Conservation (phyloP, 495 filamentous ascomycete genomes). For the Penicillium canariense region DNA sequence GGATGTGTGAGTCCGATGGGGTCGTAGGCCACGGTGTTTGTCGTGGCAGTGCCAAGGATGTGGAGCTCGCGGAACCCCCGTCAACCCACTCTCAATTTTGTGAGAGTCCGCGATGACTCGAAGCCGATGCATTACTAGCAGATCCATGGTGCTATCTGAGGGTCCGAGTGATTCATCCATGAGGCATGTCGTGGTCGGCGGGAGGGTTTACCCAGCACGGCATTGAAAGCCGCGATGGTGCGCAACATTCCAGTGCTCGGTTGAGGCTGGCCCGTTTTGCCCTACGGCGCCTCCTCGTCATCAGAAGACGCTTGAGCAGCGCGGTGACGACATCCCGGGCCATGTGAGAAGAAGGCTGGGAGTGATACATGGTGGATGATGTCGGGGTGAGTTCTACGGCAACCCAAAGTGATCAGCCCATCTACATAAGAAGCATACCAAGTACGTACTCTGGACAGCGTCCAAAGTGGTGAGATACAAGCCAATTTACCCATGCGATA, state of each 20-base stretch:
- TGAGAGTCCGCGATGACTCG: slow-evolving; percentile 3
- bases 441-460: background rate
- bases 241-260: slow-evolving; percentile 16
- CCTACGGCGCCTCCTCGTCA: background rate
- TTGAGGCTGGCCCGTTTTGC: slow-evolving; percentile 7
- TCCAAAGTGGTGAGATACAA: background rate
- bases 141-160: background rate
- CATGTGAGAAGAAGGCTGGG: slow-evolving; percentile 7
- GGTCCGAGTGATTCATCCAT: background rate
- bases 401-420: background rate
- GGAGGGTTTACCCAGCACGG: slow-evolving; percentile 3
- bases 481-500: background rate
- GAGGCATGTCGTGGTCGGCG: slow-evolving; percentile 5
- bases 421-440: no score
- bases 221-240: background rate
- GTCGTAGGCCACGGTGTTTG: slow-evolving; percentile 5
- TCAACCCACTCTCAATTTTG: background rate
- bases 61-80: slow-evolving; percentile 2
- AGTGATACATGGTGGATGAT: background rate
- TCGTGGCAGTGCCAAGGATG: slow-evolving; percentile 4
- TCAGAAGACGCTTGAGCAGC: background rate
- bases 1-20: background rate
- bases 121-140: slow-evolving; percentile 6
- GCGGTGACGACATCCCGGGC: slow-evolving; percentile 4
- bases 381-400: background rate